phyloP scores from a whole-genome alignment of 139 green algal species.

The Closterium sp. region DNA sequence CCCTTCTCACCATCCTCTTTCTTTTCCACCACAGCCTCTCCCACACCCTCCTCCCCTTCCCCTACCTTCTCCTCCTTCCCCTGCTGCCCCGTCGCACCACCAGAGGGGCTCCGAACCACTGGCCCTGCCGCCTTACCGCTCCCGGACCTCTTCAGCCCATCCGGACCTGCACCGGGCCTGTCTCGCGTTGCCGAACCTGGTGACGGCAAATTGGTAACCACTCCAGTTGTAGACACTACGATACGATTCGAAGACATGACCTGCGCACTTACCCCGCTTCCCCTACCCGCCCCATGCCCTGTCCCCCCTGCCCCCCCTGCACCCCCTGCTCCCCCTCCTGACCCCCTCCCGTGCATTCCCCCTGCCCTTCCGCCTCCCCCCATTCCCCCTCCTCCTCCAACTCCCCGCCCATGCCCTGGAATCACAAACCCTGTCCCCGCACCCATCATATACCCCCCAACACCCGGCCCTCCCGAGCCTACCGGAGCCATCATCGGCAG shows the following conservation, averaged over 20 bases:
- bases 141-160: not conserved
- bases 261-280: not conserved
- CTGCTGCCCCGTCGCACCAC: not conserved
- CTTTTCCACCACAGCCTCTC: not conserved
- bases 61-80: not conserved
- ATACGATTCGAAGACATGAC: not conserved
- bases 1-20: not conserved
- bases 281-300: not conserved
- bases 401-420: not conserved
- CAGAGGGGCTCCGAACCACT: not conserved
- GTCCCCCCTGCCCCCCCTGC: not conserved
- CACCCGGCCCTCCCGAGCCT: not conserved
- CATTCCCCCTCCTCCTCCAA: not conserved
- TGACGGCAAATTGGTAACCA: not conserved
- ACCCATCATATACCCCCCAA: not conserved
- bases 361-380: not conserved
- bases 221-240: not conserved
- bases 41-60: not conserved
- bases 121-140: not conserved
- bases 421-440: not conserved
- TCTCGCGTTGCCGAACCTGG: not conserved
- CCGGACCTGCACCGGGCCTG: not conserved
- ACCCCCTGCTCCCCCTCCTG: not conserved
- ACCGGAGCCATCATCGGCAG: not conserved
- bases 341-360: not conserved